These are phyloP conservation scores for Davidsoniella virescens DNA, from an alignment of 2,329 filamentous ascomycete species.

Conservation along the genomic window DNA sequence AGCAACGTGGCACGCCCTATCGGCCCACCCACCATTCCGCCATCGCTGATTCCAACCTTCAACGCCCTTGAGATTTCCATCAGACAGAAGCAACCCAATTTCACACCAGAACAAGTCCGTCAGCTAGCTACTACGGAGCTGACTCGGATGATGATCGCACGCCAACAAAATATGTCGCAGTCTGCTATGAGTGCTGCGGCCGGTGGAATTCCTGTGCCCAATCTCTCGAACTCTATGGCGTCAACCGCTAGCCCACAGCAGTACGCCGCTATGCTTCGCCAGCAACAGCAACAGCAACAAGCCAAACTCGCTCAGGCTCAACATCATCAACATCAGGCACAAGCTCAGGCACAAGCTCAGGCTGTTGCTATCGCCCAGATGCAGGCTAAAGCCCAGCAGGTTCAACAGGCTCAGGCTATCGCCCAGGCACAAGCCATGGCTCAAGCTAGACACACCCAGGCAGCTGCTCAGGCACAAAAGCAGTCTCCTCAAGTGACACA, in stretches of 20 bases:
- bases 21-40: slow-evolving; percentile 7
- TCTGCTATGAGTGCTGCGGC: slow-evolving; percentile 40
- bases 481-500: slow-evolving; percentile 13
- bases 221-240: slow-evolving; percentile 31
- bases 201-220: slow-evolving; percentile 30
- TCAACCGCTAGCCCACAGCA: slow-evolving; percentile 39
- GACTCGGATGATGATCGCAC: slow-evolving; percentile 30
- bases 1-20: slow-evolving; percentile 15
- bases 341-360: slow-evolving; percentile 13
- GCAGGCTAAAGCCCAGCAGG: slow-evolving; percentile 10
- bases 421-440: slow-evolving; percentile 13
- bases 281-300: slow-evolving; percentile 26
- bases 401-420: slow-evolving; percentile 5
- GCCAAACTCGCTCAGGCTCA: slow-evolving; percentile 20
- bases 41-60: slow-evolving; percentile 16
- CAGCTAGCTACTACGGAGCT: slow-evolving; percentile 36
- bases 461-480: slow-evolving; percentile 17
- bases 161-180: slow-evolving; percentile 26
- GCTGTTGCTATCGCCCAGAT: slow-evolving; percentile 15
- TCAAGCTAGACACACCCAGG: slow-evolving; percentile 19
- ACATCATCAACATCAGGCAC: slow-evolving; percentile 12
- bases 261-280: slow-evolving; percentile 40
- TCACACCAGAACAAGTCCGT: slow-evolving; percentile 32
- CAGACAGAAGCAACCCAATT: slow-evolving; percentile 32
- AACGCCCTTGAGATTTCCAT: slow-evolving; percentile 36